Percentiles rank a stretch among this genome's conserved stretches.
Evolutionary conservation across 129 eudicot genomes (phyloP).

Genomic region (Flaveria bidentis): DNA sequence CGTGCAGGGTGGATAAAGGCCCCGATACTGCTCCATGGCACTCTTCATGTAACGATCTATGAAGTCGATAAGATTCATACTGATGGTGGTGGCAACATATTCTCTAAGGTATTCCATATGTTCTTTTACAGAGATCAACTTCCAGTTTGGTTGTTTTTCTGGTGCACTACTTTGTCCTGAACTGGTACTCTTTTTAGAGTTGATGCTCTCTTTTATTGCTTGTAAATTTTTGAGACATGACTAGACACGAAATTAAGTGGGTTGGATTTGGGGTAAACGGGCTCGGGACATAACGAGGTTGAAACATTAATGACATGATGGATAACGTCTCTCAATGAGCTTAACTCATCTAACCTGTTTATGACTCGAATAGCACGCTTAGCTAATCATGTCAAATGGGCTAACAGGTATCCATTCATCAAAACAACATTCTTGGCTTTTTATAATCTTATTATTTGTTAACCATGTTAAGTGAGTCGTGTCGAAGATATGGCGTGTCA

Average conservation of each 20-base stretch:
- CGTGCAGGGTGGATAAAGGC: constrained; percentile 34
- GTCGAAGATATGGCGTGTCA: background rate
- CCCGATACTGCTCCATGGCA: constrained; percentile 38
- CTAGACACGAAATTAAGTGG: background rate
- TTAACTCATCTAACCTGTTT: background rate
- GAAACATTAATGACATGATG: too few relatives aligned
- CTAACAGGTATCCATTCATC: too few relatives aligned
- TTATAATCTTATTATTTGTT: too few relatives aligned
- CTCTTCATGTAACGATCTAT: constrained; percentile 43
- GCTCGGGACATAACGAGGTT: too few relatives aligned
- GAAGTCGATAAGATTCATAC: constrained; percentile 37
- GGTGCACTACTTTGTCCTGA: background rate
- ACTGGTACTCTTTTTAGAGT: background rate
- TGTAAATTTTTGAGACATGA: too few relatives aligned
- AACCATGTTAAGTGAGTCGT: too few relatives aligned
- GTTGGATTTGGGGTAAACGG: background rate
- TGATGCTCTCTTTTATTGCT: too few relatives aligned
- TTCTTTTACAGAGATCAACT: background rate
- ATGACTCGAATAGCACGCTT: too few relatives aligned
- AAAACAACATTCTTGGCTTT: too few relatives aligned
- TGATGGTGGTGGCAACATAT: constrained; percentile 28
- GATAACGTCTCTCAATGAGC: too few relatives aligned
- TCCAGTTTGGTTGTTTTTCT: background rate
- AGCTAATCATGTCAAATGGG: too few relatives aligned
- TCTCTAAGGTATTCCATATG: constrained; percentile 29